Evolutionary conservation across 2,329 filamentous ascomycete species (phyloP).

Genomic region (Endothia cerciana): DNA sequence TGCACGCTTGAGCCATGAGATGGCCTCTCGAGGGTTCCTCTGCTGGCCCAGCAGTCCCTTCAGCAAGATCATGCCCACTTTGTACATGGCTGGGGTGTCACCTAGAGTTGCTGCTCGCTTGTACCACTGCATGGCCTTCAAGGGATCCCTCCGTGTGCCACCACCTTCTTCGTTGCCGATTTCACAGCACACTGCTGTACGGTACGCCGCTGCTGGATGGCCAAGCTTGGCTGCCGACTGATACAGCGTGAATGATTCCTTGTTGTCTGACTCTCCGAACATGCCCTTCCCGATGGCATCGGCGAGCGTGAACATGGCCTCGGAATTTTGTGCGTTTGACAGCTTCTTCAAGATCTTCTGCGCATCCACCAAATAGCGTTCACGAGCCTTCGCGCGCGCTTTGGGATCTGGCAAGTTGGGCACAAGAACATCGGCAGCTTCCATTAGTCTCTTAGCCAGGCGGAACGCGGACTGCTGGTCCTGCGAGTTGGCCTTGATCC

Average conservation of each 20-base stretch:
- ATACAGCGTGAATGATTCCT: slow-evolving; percentile 92
- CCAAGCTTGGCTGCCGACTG: slow-evolving; percentile 90
- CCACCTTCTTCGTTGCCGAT: slow-evolving; percentile 94
- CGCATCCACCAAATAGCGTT: slow-evolving; percentile 83
- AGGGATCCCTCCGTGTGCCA: slow-evolving; percentile 84
- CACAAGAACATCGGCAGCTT: slow-evolving; percentile 79
- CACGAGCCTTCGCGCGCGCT: slow-evolving; percentile 73
- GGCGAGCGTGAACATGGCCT: slow-evolving; percentile 92
- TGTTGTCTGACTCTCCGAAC: slow-evolving; percentile 80
- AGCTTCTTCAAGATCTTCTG: slow-evolving; percentile 93
- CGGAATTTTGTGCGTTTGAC: slow-evolving; percentile 70
- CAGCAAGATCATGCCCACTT: slow-evolving; percentile 92
- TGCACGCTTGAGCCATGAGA: slow-evolving; percentile 91
- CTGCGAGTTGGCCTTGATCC: slow-evolving; percentile 70
- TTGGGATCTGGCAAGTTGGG: slow-evolving; percentile 68
- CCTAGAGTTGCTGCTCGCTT: slow-evolving; percentile 88
- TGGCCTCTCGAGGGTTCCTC: slow-evolving; percentile 80
- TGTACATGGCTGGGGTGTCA: slow-evolving; percentile 95
- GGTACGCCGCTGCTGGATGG: slow-evolving; percentile 85
- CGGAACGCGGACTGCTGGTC: slow-evolving; percentile 73
- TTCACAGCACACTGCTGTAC: slow-evolving; percentile 96
- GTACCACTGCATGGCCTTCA: slow-evolving; percentile 98
- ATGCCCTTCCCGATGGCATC: slow-evolving; percentile 85
- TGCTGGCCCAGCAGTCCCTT: slow-evolving; percentile 92
- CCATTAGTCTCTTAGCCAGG: slow-evolving; percentile 82